A percentile compares a stretch with the other conserved stretches of the same genome.
Conservation (phyloP, 441 rosid genomes). For the Pelargonium fulgidum region DNA sequence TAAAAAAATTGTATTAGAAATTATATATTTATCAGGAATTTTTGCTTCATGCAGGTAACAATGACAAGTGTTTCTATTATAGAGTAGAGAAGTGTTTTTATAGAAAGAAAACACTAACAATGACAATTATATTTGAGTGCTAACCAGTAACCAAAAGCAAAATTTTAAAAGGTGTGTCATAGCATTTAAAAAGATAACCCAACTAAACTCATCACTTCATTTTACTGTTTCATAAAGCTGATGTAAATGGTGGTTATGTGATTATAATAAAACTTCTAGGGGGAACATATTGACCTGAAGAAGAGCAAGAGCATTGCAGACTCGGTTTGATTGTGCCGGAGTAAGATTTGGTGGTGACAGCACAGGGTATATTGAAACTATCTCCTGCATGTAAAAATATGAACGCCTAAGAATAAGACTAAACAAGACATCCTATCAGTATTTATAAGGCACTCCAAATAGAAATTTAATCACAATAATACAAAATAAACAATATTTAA, state of each 20-base stretch:
- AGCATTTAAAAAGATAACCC: not conserved
- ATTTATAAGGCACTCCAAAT: not conserved
- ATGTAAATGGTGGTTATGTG: not conserved
- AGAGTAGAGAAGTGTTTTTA: too few relatives aligned
- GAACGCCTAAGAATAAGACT: not conserved
- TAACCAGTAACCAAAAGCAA: too few relatives aligned
- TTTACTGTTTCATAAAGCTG: not conserved
- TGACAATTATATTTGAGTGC: too few relatives aligned
- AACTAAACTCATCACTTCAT: not conserved
- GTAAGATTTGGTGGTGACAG: slow-evolving; percentile 84
- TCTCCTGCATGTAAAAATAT: slow-evolving; percentile 59
- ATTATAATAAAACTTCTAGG: not conserved
- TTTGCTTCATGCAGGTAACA: too few relatives aligned
- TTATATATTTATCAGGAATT: too few relatives aligned
- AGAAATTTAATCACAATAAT: not conserved
- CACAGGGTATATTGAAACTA: slow-evolving; percentile 91
- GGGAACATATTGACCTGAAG: slow-evolving; percentile 60
- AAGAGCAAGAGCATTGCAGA: slow-evolving; percentile 97
- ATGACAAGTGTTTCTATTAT: too few relatives aligned
- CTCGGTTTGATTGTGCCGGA: slow-evolving; percentile 93
- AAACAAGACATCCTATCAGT: not conserved
- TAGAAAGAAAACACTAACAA: too few relatives aligned
- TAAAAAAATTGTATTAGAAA: too few relatives aligned
- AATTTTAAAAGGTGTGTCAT: too few relatives aligned
- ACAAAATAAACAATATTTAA: too few relatives aligned